Conservation (phyloP, 1,284 basidiomycete genomes). For the Xerocomus nothofagi region DNA sequence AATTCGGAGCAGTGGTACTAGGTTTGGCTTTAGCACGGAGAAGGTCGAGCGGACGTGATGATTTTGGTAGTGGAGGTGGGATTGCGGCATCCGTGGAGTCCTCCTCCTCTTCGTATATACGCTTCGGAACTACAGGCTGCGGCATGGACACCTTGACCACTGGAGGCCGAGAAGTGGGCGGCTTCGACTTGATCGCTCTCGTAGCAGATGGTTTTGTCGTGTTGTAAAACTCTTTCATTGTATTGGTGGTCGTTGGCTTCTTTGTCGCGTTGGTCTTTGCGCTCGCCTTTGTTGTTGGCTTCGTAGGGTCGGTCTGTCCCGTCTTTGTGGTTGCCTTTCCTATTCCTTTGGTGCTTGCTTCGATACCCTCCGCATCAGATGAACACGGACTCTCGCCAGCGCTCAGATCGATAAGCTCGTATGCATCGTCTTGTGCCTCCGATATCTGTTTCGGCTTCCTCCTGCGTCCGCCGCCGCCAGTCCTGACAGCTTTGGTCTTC, state of each 20-base stretch:
- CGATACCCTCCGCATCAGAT: slow-evolving; percentile 13
- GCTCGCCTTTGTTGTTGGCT: not conserved
- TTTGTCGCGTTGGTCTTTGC: not conserved
- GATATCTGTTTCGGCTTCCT: slow-evolving; percentile 27
- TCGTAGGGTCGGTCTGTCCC: not conserved
- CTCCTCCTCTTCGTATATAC: slow-evolving; percentile 7
- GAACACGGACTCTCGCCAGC: slow-evolving; percentile 26
- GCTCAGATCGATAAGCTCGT: slow-evolving; percentile 31
- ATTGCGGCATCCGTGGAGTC: slow-evolving; percentile 6
- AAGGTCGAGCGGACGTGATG: slow-evolving; percentile 29
- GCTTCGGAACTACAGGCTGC: not conserved
- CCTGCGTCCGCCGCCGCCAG: slow-evolving; percentile 7
- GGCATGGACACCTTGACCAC: not conserved
- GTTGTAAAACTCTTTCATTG: slow-evolving; percentile 19
- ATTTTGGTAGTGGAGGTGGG: slow-evolving; percentile 15
- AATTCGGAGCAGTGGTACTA: not conserved
- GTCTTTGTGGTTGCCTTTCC: slow-evolving; percentile 9
- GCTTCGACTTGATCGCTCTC: slow-evolving; percentile 10
- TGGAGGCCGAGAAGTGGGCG: not conserved
- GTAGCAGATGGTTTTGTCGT: slow-evolving; percentile 13
- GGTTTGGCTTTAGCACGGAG: slow-evolving; percentile 23
- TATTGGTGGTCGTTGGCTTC: slow-evolving; percentile 1
- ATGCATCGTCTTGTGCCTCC: slow-evolving; percentile 33
- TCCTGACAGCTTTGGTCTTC: slow-evolving; percentile 6
- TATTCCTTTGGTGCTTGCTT: slow-evolving; percentile 4